Evolutionary conservation across 352 stramenopile genomes (phyloP).

Genomic region (Globisporangium paddicum): DNA sequence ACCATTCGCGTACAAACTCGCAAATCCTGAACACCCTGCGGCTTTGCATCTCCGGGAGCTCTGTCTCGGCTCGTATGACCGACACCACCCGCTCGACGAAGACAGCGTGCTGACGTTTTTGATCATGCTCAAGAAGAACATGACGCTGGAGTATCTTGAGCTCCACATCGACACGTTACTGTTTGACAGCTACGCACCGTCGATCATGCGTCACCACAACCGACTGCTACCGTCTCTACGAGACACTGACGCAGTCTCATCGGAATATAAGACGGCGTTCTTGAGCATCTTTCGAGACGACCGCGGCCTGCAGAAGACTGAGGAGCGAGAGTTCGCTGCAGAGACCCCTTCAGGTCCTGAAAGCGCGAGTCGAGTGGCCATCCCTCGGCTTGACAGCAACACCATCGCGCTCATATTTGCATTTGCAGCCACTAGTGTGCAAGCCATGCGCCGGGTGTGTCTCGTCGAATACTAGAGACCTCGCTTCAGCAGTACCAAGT

Average conservation of each 20-base stretch:
- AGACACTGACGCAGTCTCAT: background rate
- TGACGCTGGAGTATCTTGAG: slow-evolving; percentile 10
- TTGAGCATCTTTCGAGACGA: slow-evolving; percentile 4
- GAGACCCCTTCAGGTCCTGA: background rate
- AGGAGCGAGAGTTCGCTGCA: background rate
- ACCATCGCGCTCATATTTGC: slow-evolving; percentile 10
- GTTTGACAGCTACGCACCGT: slow-evolving; percentile 12
- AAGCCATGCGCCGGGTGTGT: slow-evolving; percentile 12
- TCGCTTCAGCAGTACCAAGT: background rate
- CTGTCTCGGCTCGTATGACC: slow-evolving; percentile 14
- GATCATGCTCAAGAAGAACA: slow-evolving; percentile 5
- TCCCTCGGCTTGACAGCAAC: slow-evolving; percentile 4
- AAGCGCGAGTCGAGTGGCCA: background rate
- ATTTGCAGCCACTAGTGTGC: slow-evolving; percentile 6
- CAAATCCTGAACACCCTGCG: background rate
- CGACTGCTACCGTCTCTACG: background rate
- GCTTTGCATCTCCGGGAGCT: slow-evolving; percentile 8
- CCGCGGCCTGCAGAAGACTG: background rate
- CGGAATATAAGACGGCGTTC: slow-evolving; percentile 5
- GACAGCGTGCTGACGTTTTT: slow-evolving; percentile 12
- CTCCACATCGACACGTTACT: slow-evolving; percentile 9
- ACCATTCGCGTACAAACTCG: slow-evolving; percentile 6
- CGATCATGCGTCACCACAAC: slow-evolving; percentile 8
- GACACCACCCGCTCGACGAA: slow-evolving; percentile 9
- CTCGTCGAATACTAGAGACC: slow-evolving; percentile 19